These are phyloP conservation scores for Dryas integrifolia DNA, from an alignment of 331 rosid species.

Conservation along the genomic window DNA sequence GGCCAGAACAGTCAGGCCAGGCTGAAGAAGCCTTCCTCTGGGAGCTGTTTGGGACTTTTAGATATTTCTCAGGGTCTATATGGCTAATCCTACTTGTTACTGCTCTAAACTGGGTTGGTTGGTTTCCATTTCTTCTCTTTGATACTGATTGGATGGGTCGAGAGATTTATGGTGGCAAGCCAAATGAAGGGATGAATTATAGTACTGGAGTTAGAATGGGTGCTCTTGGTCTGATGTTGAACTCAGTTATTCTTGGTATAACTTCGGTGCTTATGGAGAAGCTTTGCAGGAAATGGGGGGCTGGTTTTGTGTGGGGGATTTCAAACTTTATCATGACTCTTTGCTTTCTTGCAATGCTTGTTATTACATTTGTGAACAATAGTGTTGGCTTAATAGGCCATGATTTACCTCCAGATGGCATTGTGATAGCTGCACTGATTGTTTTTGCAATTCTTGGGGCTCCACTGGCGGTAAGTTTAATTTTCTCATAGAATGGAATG, in stretches of 20 bases:
- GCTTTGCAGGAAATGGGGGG: conserved; percentile 73
- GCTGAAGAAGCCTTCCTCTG: conserved; percentile 75
- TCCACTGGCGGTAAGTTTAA: conserved; percentile 61
- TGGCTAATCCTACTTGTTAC: conserved; percentile 70
- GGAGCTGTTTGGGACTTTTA: conserved; percentile 80
- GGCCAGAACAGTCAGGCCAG: conserved; percentile 47
- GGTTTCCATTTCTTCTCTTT: conserved; percentile 85
- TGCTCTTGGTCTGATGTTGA: conserved; percentile 75
- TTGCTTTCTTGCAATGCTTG: conserved; percentile 71
- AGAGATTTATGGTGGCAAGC: conserved; percentile 90
- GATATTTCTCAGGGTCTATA: conserved; percentile 57
- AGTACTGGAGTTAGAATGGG: conserved; percentile 89
- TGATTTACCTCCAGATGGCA: conserved; percentile 57
- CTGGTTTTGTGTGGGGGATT: conserved; percentile 85
- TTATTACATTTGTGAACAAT: conserved; percentile 61
- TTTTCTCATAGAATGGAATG: conserved; percentile 25
- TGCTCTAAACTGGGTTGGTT: conserved; percentile 81
- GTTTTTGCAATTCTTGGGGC: conserved; percentile 64
- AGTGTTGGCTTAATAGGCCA: conserved; percentile 40
- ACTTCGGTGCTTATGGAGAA: conserved; percentile 79
- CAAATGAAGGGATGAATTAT: conserved; percentile 64
- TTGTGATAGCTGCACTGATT: conserved; percentile 56
- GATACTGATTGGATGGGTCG: conserved; percentile 98
- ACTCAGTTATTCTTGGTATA: conserved; percentile 79
- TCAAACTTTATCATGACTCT: conserved; percentile 70